These are phyloP conservation scores for Auriscalpium microsporum DNA, from an alignment of 768 basidiomycete species.

Conservation along the genomic window DNA sequence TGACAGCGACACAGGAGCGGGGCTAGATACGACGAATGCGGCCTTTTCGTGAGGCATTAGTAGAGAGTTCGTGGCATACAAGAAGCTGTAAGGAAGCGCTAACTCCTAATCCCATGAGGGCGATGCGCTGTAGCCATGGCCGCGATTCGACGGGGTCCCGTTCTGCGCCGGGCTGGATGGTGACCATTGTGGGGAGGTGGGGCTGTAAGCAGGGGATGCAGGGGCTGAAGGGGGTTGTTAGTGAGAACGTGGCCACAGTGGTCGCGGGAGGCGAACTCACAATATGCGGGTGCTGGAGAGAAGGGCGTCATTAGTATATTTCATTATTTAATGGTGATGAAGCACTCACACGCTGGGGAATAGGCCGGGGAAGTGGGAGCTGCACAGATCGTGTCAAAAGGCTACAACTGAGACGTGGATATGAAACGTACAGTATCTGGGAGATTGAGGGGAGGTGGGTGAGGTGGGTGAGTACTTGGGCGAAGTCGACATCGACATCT, in stretches of 20 bases:
- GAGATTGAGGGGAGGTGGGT: conserved; percentile 87
- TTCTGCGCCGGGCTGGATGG: conserved; percentile 70
- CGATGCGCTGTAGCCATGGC: conserved; percentile 37
- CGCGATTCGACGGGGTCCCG: conserved; percentile 28
- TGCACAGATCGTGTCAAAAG: conserved; percentile 23
- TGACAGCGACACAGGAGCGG: neutral
- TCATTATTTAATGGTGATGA: conserved; percentile 3
- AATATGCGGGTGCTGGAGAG: conserved; percentile 66
- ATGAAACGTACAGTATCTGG: conserved; percentile 71
- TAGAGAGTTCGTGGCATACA: neutral
- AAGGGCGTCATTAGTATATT: neutral
- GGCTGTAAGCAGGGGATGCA: conserved; percentile 80
- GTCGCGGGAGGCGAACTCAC: conserved; percentile 33
- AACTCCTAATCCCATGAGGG: conserved; percentile 41
- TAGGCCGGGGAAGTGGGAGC: conserved; percentile 84
- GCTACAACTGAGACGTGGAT: neutral
- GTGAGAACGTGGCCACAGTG: conserved; percentile 7
- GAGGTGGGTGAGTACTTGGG: conserved; percentile 93
- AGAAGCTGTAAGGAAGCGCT: neutral
- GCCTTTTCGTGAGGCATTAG: conserved; percentile 2
- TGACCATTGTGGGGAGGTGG: conserved; percentile 79
- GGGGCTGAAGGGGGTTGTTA: conserved; percentile 41
- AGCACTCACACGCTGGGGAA: conserved; percentile 73
- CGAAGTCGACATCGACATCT: conserved; percentile 74
- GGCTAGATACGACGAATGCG: conserved; percentile 5